These are phyloP conservation scores for Linderina pennispora DNA, from an alignment of 192 early-diverging fungal species.

Conservation along the genomic window DNA sequence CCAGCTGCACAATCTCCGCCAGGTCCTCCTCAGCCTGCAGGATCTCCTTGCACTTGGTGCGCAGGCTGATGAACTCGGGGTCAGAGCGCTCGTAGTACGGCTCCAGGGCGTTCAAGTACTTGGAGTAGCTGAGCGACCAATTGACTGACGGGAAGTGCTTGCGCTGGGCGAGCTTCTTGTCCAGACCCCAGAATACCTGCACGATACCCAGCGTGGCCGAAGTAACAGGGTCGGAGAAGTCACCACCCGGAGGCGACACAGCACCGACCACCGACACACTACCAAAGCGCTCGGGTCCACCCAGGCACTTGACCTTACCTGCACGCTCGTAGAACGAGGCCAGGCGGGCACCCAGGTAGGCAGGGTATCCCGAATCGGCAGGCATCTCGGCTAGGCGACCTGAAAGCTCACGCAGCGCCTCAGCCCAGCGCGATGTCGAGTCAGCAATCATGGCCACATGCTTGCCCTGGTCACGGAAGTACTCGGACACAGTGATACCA, in stretches of 20 bases:
- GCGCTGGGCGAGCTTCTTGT: constrained; percentile 99
- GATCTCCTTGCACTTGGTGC: constrained; percentile 96
- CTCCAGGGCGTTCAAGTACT: constrained; percentile 97
- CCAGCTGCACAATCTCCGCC: constrained; percentile 99
- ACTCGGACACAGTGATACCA: constrained; percentile 98
- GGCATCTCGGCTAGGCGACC: constrained; percentile 99
- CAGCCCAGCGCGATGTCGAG: constrained; percentile 99
- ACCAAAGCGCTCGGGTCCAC: constrained; percentile 88
- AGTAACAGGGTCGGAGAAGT: constrained; percentile 99
- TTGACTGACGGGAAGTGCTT: constrained; percentile 99
- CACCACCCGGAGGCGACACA: constrained; percentile 99
- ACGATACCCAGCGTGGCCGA: constrained; percentile 96
- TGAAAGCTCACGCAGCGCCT: constrained; percentile 99
- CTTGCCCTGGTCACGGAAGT: constrained; percentile 99
- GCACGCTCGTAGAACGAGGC: constrained; percentile 99
- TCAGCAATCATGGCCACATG: constrained; percentile 99
- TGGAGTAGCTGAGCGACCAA: constrained; percentile 97
- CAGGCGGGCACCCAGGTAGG: constrained; percentile 96
- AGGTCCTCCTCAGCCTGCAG: constrained; percentile 98
- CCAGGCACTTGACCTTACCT: constrained; percentile 94
- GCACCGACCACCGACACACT: constrained; percentile 97
- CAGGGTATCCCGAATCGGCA: constrained; percentile 96
- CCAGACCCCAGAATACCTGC: constrained; percentile 99
- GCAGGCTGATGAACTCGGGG: constrained; percentile 86
- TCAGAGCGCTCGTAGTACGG: constrained; percentile 93